Evolutionary conservation across 2,329 filamentous ascomycete genomes (phyloP), one percentile per base, ranked within the genome.

Genomic region (Trichoderma polysporum): DNA sequence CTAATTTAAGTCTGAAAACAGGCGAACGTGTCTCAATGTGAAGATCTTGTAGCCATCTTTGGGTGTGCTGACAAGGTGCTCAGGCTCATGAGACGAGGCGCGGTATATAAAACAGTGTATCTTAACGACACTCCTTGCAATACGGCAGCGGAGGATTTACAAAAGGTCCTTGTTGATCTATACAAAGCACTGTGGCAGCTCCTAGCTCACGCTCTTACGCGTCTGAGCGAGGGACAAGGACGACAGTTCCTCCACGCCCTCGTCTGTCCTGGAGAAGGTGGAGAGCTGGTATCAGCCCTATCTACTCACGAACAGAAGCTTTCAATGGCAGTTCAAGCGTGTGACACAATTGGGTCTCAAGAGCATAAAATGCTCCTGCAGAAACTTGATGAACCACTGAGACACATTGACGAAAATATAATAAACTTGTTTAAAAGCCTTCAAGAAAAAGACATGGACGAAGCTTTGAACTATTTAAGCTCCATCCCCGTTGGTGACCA

Each of bases 31-130:
- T 60, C 57, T 3, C 57, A 60, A 9, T 60, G 57, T 4, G 57
- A 60, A 3, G 57, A 60, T 27, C 29, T 60, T 31, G 29, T 27
- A 0, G 39, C 29, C 1, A 60, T 60, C 0, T 35, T 60, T 17
- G 57, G 57, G 47, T 60, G 57, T 12, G 57, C 57, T 4, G 57
- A 60, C 2, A 45, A 35, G n/a, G 57, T 60, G 7, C 57, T 60
- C 7, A 27, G 57, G 2, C 57, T 59, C 15, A 25, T 22, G 1
- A 15, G 13, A 0, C 39, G 33, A 10, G 57, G 57, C 13, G 47
- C 10, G 27, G 57, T 49, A 4, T 60, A 60, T 5, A 39, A 49
- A 2, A 13, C 25, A 1, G 29, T 49, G n/a, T 60, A 60, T 3
- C 57, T 60, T 1, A 33, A 7, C 4, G 8, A 12, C 6, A n/a